Evolutionary conservation across 2,329 filamentous ascomycete genomes (phyloP).

Genomic region (Didymella keratinophila): DNA sequence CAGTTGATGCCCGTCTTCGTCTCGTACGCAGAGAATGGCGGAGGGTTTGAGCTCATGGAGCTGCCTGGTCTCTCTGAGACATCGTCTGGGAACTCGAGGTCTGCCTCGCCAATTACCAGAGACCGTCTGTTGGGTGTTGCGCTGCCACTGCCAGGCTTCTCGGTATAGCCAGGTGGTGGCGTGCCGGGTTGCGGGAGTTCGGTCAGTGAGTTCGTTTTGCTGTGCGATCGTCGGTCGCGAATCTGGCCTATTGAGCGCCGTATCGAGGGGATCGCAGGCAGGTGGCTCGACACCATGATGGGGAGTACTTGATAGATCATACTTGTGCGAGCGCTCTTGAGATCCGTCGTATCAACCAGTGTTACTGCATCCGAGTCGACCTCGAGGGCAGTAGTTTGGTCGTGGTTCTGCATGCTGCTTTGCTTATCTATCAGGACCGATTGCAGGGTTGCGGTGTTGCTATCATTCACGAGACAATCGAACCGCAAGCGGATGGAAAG

Average conservation of each 20-base stretch:
- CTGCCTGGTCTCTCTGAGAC: slow-evolving; percentile 37
- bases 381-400: slow-evolving; percentile 1
- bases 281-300: slow-evolving; percentile 59
- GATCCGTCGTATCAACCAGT: slow-evolving; percentile 20
- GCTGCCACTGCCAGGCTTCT: slow-evolving; percentile 37
- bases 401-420: slow-evolving; percentile 20
- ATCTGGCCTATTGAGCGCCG: slow-evolving; percentile 45
- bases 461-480: slow-evolving; percentile 5
- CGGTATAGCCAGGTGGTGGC: slow-evolving; percentile 50
- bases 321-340: slow-evolving; percentile 44
- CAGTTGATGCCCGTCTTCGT: slow-evolving; percentile 56
- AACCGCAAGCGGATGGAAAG: slow-evolving; percentile 19
- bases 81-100: slow-evolving; percentile 35
- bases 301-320: slow-evolving; percentile 65
- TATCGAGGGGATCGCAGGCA: slow-evolving; percentile 62
- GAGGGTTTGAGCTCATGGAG: slow-evolving; percentile 29
- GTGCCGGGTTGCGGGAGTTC: slow-evolving; percentile 37
- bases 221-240: slow-evolving; percentile 28
- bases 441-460: slow-evolving; percentile 13
- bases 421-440: slow-evolving; percentile 25
- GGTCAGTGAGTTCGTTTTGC: slow-evolving; percentile 28
- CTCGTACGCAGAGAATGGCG: slow-evolving; percentile 37
- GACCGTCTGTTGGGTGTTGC: slow-evolving; percentile 29
- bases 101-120: slow-evolving; percentile 28
- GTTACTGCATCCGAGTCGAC: slow-evolving; percentile 20